Percentiles rank a stretch among this genome's conserved stretches.
Evolutionary conservation across 371 early-diverging fungal genomes (phyloP).

Genomic region (Mucor lusitanicus): DNA sequence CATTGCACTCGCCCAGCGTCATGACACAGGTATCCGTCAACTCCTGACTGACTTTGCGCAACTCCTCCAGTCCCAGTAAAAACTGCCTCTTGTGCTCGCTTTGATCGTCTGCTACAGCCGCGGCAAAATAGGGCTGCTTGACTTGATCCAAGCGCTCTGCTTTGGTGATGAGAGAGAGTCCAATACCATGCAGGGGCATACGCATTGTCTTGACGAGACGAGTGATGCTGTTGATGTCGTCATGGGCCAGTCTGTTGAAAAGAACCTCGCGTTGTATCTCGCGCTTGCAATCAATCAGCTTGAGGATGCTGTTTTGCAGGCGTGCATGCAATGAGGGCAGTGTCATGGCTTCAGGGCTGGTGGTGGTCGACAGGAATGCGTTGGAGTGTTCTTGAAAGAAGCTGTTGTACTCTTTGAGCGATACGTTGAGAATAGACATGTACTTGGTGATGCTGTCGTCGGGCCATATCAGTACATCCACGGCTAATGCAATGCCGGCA

Average conservation of each 20-base stretch:
- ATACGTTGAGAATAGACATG: constrained; percentile 26
- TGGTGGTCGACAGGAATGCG: constrained; percentile 22
- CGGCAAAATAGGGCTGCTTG: background rate
- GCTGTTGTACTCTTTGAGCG: constrained; percentile 27
- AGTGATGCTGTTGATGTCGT: constrained; percentile 36
- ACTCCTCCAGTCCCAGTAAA: constrained; percentile 1
- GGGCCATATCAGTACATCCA: constrained; percentile 45
- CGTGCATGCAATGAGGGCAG: constrained; percentile 33
- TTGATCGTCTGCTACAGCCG: background rate
- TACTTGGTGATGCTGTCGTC: constrained; percentile 46
- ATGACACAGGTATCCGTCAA: constrained; percentile 14
- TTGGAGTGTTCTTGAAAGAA: constrained; percentile 40
- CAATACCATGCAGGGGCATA: constrained; percentile 39
- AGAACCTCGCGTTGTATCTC: constrained; percentile 45
- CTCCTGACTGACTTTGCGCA: constrained; percentile 13
- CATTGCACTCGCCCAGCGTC: constrained; percentile 15
- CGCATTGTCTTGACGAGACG: constrained; percentile 36
- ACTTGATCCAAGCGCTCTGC: constrained; percentile 6
- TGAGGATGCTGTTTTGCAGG: constrained; percentile 29
- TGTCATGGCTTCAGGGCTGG: constrained; percentile 5
- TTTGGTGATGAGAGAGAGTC: constrained; percentile 34
- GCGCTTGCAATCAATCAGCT: constrained; percentile 44
- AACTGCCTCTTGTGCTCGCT: constrained; percentile 8
- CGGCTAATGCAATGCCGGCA: constrained; percentile 29
- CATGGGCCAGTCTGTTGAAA: constrained; percentile 27